Evolutionary conservation across 2,329 filamentous ascomycete genomes (phyloP).

Genomic region (Neofusicoccum laricinum): DNA sequence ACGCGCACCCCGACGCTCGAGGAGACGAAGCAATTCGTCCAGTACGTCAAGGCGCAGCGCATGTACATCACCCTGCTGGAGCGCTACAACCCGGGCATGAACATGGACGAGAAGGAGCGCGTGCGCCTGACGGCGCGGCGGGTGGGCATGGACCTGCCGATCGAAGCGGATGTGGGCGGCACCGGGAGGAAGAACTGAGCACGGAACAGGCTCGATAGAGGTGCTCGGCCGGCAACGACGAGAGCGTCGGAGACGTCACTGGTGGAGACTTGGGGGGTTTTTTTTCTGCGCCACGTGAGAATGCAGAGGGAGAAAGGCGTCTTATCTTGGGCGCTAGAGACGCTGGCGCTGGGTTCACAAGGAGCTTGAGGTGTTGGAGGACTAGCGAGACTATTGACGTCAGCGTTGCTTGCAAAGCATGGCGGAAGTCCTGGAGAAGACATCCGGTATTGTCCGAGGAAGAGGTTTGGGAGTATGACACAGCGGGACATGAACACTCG

Average conservation of each 20-base stretch:
- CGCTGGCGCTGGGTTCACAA: neutral
- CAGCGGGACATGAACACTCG: neutral
- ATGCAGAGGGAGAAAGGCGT: neutral
- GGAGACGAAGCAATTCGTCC: constrained; percentile 74
- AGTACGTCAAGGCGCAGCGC: constrained; percentile 82
- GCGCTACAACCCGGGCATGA: constrained; percentile 90
- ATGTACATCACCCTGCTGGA: constrained; percentile 78
- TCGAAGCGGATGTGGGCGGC: neutral
- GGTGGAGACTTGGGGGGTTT: neutral
- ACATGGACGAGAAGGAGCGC: constrained; percentile 79
- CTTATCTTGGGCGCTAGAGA: neutral
- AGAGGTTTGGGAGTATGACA: neutral
- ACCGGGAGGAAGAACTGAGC: neutral
- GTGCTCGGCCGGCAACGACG: neutral
- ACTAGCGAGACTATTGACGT: neutral
- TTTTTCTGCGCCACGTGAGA: neutral
- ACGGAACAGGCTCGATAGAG: neutral
- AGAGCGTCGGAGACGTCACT: neutral
- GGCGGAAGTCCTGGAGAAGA: neutral
- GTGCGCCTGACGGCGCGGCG: constrained; percentile 78
- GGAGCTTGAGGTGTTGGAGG: neutral
- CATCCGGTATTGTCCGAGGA: neutral
- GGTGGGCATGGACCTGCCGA: constrained; percentile 86
- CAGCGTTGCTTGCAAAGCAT: neutral
- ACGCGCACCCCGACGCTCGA: constrained; percentile 20